phyloP scores from a whole-genome alignment of 2,329 filamentous ascomycete genomes.

The Aspergillus ruber region DNA sequence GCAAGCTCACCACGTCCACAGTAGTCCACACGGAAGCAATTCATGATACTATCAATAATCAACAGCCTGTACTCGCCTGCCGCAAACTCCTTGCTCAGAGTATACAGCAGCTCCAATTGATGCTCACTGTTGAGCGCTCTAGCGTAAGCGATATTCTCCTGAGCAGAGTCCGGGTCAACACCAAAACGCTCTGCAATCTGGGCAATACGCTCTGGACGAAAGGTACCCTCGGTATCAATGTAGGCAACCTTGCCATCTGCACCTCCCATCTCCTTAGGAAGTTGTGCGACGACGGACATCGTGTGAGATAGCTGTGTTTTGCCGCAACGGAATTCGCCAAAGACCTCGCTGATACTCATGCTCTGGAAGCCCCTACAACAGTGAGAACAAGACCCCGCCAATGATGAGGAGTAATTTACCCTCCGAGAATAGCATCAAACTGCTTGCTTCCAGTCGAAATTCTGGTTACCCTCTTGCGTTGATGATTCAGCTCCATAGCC shows the following conservation, averaged over 20 bases:
- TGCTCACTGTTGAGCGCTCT: conserved; percentile 61
- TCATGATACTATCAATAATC: conserved; percentile 65
- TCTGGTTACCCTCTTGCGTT: conserved; percentile 57
- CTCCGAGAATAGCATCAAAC: conserved; percentile 58
- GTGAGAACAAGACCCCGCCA: neutral
- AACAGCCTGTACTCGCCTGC: conserved; percentile 60
- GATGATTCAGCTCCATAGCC: conserved; percentile 57
- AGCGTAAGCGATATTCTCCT: conserved; percentile 62
- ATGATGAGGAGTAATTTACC: conserved; percentile 34
- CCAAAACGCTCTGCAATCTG: conserved; percentile 63
- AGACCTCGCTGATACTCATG: conserved; percentile 58
- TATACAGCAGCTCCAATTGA: conserved; percentile 58
- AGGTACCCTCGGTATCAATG: conserved; percentile 62
- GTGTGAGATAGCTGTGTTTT: conserved; percentile 66
- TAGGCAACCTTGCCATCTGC: conserved; percentile 64
- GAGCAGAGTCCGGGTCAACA: conserved; percentile 51
- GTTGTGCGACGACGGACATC: conserved; percentile 58
- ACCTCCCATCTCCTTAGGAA: conserved; percentile 54
- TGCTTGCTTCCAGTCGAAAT: conserved; percentile 66
- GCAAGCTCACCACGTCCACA: conserved; percentile 61
- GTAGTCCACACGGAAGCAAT: conserved; percentile 62
- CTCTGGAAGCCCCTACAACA: conserved; percentile 58
- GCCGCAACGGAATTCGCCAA: conserved; percentile 49
- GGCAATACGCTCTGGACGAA: conserved; percentile 59
- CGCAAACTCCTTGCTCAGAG: conserved; percentile 55